Evolutionary conservation across 768 basidiomycete species (phyloP).

Genomic region (Calocera viscosa): DNA sequence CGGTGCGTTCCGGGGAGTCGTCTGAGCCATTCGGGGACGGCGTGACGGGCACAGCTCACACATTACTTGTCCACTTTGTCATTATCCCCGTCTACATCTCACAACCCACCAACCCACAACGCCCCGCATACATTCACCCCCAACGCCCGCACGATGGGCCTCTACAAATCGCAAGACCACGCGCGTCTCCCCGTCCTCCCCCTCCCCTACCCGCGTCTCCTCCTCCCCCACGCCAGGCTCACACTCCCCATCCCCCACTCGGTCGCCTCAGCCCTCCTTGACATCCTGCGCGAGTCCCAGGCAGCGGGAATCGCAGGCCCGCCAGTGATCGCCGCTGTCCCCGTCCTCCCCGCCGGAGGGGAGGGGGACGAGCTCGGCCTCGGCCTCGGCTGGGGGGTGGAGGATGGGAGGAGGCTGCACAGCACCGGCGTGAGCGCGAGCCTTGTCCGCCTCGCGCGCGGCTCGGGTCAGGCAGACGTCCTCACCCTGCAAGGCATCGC

Average conservation of each 20-base stretch:
- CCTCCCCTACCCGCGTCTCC: slow-evolving; percentile 56
- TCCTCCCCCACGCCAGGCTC: slow-evolving; percentile 60
- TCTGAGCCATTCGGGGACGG: too few species aligned
- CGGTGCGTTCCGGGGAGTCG: too few species aligned
- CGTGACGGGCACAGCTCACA: too few species aligned
- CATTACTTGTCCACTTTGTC: background rate
- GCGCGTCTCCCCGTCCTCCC: slow-evolving; percentile 47
- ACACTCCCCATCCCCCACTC: slow-evolving; percentile 51
- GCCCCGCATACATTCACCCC: background rate
- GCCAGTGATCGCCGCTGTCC: slow-evolving; percentile 53
- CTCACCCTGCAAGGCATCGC: background rate
- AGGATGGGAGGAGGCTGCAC: background rate
- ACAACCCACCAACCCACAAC: background rate
- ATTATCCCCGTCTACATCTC: background rate
- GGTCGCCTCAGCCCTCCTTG: slow-evolving; percentile 52
- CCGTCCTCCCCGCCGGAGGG: slow-evolving; percentile 29
- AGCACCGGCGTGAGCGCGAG: background rate
- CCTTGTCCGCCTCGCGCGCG: background rate
- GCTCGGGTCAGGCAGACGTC: background rate
- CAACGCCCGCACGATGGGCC: background rate
- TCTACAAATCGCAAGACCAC: slow-evolving; percentile 2
- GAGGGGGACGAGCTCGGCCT: background rate
- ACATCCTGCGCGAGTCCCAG: slow-evolving; percentile 56
- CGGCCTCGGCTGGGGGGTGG: background rate
- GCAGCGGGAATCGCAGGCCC: slow-evolving; percentile 22